These are phyloP conservation scores for Monosporozyma siamensis DNA, from an alignment of 805 yeast species.

Conservation along the genomic window DNA sequence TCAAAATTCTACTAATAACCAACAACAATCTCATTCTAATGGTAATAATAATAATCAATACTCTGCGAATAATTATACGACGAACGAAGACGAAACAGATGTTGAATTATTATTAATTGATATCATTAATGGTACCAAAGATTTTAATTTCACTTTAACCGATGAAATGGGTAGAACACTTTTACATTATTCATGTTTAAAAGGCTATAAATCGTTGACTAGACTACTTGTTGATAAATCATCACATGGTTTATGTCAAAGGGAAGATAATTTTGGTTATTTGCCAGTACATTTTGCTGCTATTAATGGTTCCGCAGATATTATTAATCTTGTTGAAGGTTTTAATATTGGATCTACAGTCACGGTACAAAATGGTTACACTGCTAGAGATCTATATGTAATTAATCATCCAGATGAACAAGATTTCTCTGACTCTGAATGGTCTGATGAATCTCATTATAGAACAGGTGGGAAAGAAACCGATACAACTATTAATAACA, in stretches of 20 bases:
- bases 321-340: slow-evolving; percentile 51
- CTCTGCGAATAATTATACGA: not conserved
- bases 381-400: not conserved
- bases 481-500: not conserved
- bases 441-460: not conserved
- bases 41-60: not conserved
- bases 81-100: not conserved
- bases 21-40: not conserved
- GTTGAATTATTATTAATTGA: slow-evolving; percentile 36
- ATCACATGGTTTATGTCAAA: slow-evolving; percentile 57
- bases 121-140: slow-evolving; percentile 52
- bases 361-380: not conserved
- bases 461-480: not conserved
- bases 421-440: not conserved
- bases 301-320: slow-evolving; percentile 58
- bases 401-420: not conserved
- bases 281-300: slow-evolving; percentile 87
- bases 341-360: slow-evolving; percentile 30
- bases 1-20: not conserved
- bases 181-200: slow-evolving; percentile 74
- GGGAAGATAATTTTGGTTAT: slow-evolving; percentile 68
- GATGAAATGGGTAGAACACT: slow-evolving; percentile 83
- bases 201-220: slow-evolving; percentile 61
- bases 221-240: slow-evolving; percentile 44
- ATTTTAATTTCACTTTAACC: slow-evolving; percentile 77